Evolutionary conservation across 805 yeast genomes (phyloP).

Genomic region (Blastobotrys peoriensis): DNA sequence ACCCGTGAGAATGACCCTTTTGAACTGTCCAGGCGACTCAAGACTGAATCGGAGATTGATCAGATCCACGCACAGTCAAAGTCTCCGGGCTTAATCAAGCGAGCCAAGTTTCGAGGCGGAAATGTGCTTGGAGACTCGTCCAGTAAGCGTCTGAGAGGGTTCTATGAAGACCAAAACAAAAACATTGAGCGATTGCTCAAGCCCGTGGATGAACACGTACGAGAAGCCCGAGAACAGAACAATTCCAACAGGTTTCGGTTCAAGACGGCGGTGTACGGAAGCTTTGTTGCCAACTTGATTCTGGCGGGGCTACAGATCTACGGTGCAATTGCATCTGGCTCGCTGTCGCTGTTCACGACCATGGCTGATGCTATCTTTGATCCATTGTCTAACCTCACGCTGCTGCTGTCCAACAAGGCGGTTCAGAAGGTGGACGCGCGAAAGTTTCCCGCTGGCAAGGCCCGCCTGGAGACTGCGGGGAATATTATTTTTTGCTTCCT

Average conservation of each 20-base stretch:
- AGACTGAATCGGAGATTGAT: not conserved
- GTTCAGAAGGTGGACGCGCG: conserved; percentile 6
- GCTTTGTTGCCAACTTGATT: conserved; percentile 11
- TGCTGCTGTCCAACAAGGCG: conserved; percentile 9
- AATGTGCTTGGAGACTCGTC: not conserved
- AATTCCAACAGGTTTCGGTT: not conserved
- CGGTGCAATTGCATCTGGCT: conserved; percentile 13
- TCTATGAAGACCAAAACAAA: conserved; percentile 10
- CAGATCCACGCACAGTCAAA: not conserved
- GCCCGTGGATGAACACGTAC: conserved; percentile 11
- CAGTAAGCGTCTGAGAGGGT: conserved; percentile 1
- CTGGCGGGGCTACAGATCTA: conserved; percentile 11
- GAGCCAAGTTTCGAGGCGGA: not conserved
- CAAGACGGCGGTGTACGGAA: conserved; percentile 11
- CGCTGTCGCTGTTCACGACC: conserved; percentile 14
- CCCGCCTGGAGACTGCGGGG: conserved; percentile 14
- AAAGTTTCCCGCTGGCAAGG: conserved; percentile 13
- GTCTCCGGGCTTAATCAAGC: not conserved
- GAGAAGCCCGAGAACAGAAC: conserved; percentile 3
- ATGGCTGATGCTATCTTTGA: conserved; percentile 15
- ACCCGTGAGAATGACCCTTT: not conserved
- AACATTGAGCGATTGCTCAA: conserved; percentile 8
- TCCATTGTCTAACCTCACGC: conserved; percentile 11
- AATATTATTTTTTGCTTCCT: conserved; percentile 11
- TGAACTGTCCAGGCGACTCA: not conserved